Evolutionary conservation across 805 yeast genomes (phyloP).

Genomic region (Yarrowia sp.): DNA sequence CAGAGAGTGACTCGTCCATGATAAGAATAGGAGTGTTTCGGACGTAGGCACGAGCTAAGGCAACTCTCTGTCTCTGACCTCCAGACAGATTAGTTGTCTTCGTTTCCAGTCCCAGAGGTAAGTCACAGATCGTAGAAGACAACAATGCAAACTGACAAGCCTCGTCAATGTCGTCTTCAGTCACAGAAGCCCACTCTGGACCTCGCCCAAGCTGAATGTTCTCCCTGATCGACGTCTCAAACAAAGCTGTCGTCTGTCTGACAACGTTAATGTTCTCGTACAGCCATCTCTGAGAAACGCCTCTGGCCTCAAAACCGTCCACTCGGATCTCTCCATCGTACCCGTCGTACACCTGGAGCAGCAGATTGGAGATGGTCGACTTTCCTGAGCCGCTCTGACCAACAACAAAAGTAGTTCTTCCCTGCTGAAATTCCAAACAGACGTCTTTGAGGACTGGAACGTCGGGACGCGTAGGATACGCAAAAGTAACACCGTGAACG

Average conservation of each 20-base stretch:
- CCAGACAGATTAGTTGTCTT: slow-evolving; percentile 64
- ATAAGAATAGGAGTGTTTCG: slow-evolving; percentile 73
- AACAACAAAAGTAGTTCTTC: slow-evolving; percentile 58
- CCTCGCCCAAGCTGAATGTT: slow-evolving; percentile 58
- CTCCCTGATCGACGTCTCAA: slow-evolving; percentile 59
- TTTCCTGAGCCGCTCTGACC: slow-evolving; percentile 95
- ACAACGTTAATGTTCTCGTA: slow-evolving; percentile 65
- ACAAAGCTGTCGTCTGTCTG: slow-evolving; percentile 66
- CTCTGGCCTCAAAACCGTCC: slow-evolving; percentile 50
- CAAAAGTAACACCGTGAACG: slow-evolving; percentile 43
- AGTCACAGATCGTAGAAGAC: slow-evolving; percentile 46
- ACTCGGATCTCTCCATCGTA: slow-evolving; percentile 56
- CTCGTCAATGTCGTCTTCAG: slow-evolving; percentile 39
- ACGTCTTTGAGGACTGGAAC: slow-evolving; percentile 49
- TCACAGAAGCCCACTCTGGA: slow-evolving; percentile 32
- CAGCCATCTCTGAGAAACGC: slow-evolving; percentile 52
- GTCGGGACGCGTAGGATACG: slow-evolving; percentile 58
- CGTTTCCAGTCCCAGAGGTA: slow-evolving; percentile 59
- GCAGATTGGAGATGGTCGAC: slow-evolving; percentile 68
- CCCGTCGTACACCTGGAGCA: slow-evolving; percentile 57
- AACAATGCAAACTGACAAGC: slow-evolving; percentile 57
- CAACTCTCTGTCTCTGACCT: slow-evolving; percentile 84
- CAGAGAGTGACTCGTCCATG: slow-evolving; percentile 84
- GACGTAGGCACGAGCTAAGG: slow-evolving; percentile 77
- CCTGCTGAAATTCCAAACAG: slow-evolving; percentile 46